phyloP scores from a whole-genome alignment of 1,284 basidiomycete species.

The Rhodotorula sp. region DNA sequence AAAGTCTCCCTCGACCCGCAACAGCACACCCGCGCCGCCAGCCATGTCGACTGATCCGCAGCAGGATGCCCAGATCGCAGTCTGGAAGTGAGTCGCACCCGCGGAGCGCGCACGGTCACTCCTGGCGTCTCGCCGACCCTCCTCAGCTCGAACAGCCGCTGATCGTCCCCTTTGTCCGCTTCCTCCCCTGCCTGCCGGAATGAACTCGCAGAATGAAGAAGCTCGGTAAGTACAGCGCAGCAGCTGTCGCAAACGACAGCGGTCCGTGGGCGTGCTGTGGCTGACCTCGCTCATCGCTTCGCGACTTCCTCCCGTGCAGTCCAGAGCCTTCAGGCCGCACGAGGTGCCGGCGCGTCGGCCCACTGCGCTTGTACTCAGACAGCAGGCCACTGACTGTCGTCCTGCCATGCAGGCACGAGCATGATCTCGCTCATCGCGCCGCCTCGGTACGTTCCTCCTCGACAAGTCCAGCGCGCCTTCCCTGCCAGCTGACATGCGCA shows the following conservation, averaged over 20 bases:
- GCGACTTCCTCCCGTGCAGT: constrained; percentile 10
- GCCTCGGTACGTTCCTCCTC: constrained; percentile 65
- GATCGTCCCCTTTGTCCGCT: neutral
- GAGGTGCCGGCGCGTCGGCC: constrained; percentile 64
- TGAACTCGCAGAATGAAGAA: constrained; percentile 82
- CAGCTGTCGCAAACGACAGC: neutral
- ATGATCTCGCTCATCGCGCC: constrained; percentile 99
- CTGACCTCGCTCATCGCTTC: constrained; percentile 3
- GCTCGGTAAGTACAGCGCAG: constrained; percentile 55
- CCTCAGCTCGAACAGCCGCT: neutral
- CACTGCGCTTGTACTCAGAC: too few species aligned
- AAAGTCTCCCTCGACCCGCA: neutral
- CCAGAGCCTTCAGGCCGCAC: constrained; percentile 62
- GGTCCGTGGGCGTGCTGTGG: neutral
- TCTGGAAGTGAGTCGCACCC: constrained; percentile 55
- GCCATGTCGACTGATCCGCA: constrained; percentile 24
- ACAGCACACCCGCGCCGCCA: neutral
- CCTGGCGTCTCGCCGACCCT: neutral
- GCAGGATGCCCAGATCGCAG: constrained; percentile 48
- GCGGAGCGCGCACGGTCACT: neutral
- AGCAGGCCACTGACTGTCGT: neutral
- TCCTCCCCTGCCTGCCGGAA: neutral
- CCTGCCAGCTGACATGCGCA: neutral
- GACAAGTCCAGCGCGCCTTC: neutral
- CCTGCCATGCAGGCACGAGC: constrained; percentile 68